A percentile compares a stretch with the other conserved stretches of the same genome.
Conservation (phyloP, 1,284 basidiomycete genomes). For the Leccinum pseudoinsigne region DNA sequence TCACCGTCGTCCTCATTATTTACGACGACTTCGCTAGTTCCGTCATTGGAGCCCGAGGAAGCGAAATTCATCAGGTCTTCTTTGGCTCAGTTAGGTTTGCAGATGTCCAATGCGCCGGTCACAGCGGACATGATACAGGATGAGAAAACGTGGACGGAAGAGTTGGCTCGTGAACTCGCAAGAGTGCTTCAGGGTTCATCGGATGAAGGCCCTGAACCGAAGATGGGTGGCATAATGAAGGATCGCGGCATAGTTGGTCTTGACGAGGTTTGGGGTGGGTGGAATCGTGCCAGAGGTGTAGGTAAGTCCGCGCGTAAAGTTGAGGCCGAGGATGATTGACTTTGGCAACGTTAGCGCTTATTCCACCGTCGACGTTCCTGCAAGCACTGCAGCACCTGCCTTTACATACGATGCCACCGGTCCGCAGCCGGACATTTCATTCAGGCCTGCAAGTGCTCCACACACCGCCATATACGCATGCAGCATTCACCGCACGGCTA, state of each 20-base stretch:
- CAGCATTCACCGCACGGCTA: conserved; percentile 67
- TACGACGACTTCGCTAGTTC: conserved; percentile 30
- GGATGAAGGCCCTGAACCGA: conserved; percentile 12
- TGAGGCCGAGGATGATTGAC: background rate
- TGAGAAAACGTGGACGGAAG: conserved; percentile 78
- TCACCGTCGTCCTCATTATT: conserved; percentile 25
- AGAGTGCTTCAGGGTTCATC: conserved; percentile 62
- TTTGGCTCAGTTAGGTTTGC: conserved; percentile 85
- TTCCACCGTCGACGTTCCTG: conserved; percentile 85
- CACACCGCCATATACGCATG: conserved; percentile 71
- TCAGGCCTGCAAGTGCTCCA: conserved; percentile 82
- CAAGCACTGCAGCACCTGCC: conserved; percentile 72
- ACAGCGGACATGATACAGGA: conserved; percentile 90
- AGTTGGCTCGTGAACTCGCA: conserved; percentile 84
- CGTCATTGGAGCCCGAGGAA: conserved; percentile 65
- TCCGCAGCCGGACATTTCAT: conserved; percentile 67
- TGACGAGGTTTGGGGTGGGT: conserved; percentile 96
- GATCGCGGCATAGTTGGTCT: conserved; percentile 80
- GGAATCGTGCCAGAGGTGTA: conserved; percentile 95
- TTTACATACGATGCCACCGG: conserved; percentile 64
- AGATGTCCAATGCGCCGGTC: conserved; percentile 75
- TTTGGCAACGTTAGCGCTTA: conserved; percentile 56
- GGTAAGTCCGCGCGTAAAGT: conserved; percentile 50
- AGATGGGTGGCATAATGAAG: conserved; percentile 57
- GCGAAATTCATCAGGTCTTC: conserved; percentile 87